These are phyloP conservation scores for Ilex asprella DNA, from an alignment of 257 asterid genomes.

Conservation along the genomic window DNA sequence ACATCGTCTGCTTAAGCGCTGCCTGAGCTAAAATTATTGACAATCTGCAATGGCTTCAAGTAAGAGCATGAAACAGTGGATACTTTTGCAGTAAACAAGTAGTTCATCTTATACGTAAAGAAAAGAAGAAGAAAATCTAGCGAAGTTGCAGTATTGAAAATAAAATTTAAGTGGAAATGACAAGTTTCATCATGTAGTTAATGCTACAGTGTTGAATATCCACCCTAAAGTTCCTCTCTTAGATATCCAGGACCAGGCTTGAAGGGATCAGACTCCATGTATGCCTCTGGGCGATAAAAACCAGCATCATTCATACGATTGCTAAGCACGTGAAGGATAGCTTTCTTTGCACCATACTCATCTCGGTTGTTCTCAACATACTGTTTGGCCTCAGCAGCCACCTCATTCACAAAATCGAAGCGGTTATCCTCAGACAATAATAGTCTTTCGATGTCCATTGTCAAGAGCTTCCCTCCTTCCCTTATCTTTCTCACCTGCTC, in stretches of 20 bases:
- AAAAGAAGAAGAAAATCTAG: too few relatives aligned
- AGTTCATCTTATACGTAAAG: too few relatives aligned
- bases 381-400: constrained; percentile 85
- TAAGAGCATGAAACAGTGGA: too few relatives aligned
- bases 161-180: too few relatives aligned
- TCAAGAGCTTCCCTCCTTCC: constrained; percentile 54
- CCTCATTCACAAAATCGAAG: constrained; percentile 72
- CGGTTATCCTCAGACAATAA: constrained; percentile 80
- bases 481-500: constrained; percentile 80
- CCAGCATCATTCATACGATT: constrained; percentile 94
- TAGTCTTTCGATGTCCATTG: constrained; percentile 78
- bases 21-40: too few relatives aligned
- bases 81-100: too few relatives aligned
- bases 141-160: too few relatives aligned
- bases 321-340: constrained; percentile 83
- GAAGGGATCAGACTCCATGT: constrained; percentile 67
- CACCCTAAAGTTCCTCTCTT: constrained; percentile 48
- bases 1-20: too few relatives aligned
- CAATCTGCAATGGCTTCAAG: too few relatives aligned
- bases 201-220: background rate
- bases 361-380: constrained; percentile 89
- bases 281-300: constrained; percentile 71
- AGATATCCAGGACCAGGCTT: constrained; percentile 89
- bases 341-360: constrained; percentile 85
- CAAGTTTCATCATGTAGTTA: too few relatives aligned